Evolutionary conservation across 1,284 basidiomycete species (phyloP).

Genomic region (Sphaerobolus stellatus): DNA sequence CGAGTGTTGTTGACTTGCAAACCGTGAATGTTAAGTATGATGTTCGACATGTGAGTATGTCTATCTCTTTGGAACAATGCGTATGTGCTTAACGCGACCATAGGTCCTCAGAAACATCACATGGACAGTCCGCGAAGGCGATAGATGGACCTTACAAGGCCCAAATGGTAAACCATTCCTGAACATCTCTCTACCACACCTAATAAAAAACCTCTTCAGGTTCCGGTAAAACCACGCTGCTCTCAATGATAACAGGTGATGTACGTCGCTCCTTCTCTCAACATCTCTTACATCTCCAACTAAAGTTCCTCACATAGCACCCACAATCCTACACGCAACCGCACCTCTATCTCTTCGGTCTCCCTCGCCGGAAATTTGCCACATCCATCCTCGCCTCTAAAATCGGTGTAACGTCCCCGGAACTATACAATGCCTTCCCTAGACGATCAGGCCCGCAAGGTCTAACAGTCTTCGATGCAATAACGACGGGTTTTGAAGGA

Average conservation of each 20-base stretch:
- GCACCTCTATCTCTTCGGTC: slow-evolving; percentile 70
- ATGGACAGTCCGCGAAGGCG: slow-evolving; percentile 79
- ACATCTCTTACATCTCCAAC: neutral
- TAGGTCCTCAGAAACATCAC: slow-evolving; percentile 73
- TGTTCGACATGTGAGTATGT: slow-evolving; percentile 49
- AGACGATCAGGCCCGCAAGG: slow-evolving; percentile 45
- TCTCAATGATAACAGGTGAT: slow-evolving; percentile 90
- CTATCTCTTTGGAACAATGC: neutral
- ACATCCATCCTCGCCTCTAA: slow-evolving; percentile 54
- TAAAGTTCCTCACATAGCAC: slow-evolving; percentile 45
- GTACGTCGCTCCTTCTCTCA: neutral
- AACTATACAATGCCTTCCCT: slow-evolving; percentile 90
- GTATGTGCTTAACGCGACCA: neutral
- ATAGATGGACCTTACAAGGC: slow-evolving; percentile 86
- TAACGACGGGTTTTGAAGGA: slow-evolving; percentile 85
- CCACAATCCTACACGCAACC: slow-evolving; percentile 86
- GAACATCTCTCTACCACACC: neutral
- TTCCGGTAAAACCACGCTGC: slow-evolving; percentile 92
- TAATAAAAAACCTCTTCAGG: slow-evolving; percentile 54
- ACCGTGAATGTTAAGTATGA: slow-evolving; percentile 75
- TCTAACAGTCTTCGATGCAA: slow-evolving; percentile 73
- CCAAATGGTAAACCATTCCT: slow-evolving; percentile 66
- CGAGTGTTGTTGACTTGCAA: slow-evolving; percentile 58
- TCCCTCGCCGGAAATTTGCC: slow-evolving; percentile 62
- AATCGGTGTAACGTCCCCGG: slow-evolving; percentile 85